Evolutionary conservation across 306 rosid species (phyloP).

Genomic region (Sphenostylis stenocarpa): DNA sequence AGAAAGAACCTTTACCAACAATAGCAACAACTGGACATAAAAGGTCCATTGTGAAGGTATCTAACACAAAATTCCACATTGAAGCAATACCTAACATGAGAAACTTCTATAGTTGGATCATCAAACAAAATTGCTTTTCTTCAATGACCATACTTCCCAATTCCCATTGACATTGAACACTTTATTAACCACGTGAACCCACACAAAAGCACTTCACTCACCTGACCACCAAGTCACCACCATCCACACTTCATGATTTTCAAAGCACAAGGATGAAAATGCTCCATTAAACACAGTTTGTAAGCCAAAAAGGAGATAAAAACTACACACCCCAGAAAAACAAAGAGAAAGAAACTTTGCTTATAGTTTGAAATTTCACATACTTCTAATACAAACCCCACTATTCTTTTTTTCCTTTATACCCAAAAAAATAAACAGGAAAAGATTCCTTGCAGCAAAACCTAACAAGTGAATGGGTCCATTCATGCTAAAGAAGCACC

Average conservation of each 20-base stretch:
- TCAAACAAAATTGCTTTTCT: background rate
- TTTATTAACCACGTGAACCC: constrained; percentile 3
- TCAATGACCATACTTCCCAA: background rate
- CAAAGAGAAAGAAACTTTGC: constrained; percentile 18
- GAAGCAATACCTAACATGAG: constrained; percentile 4
- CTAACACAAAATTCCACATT: background rate
- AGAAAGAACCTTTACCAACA: constrained; percentile 3
- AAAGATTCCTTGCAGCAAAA: constrained; percentile 32
- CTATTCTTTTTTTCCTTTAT: background rate
- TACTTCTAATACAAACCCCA: constrained; percentile 23
- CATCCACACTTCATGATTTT: constrained; percentile 11
- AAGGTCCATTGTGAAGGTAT: constrained; percentile 9
- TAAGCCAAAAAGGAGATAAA: background rate
- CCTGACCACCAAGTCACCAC: constrained; percentile 12
- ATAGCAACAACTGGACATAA: background rate
- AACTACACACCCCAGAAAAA: background rate
- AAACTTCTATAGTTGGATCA: constrained; percentile 21
- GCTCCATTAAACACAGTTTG: constrained; percentile 14
- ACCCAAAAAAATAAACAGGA: constrained; percentile 1
- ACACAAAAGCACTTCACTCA: background rate
- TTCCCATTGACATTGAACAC: constrained; percentile 1
- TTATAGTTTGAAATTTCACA: background rate
- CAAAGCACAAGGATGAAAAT: constrained; percentile 26
- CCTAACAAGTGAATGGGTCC: constrained; percentile 41
- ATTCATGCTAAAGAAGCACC: constrained; percentile 5